These are phyloP conservation scores for Peronosclerospora sorghi DNA, from an alignment of 352 stramenopile species.

Conservation along the genomic window DNA sequence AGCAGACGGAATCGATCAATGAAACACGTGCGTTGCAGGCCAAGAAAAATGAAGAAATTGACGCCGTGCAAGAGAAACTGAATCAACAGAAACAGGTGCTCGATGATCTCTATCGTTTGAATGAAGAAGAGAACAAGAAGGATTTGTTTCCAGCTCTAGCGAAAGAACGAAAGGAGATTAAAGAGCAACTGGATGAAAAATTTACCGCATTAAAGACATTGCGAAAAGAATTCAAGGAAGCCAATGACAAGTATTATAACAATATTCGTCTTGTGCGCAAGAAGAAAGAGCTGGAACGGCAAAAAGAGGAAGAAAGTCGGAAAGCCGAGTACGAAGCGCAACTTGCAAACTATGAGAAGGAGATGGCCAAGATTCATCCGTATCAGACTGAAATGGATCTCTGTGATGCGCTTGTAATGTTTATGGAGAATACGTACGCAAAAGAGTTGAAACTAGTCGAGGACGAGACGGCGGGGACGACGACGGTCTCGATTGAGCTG, in stretches of 20 bases:
- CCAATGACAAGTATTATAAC: slow-evolving; percentile 92
- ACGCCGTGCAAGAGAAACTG: slow-evolving; percentile 88
- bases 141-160: slow-evolving; percentile 73
- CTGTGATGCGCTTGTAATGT: slow-evolving; percentile 89
- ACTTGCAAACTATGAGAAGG: slow-evolving; percentile 93
- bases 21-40: slow-evolving; percentile 54
- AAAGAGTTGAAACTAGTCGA: slow-evolving; percentile 67
- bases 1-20: slow-evolving; percentile 72
- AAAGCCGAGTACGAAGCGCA: slow-evolving; percentile 89
- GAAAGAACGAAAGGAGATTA: slow-evolving; percentile 85
- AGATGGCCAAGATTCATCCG: slow-evolving; percentile 92
- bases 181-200: slow-evolving; percentile 87
- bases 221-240: slow-evolving; percentile 82
- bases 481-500: slow-evolving; percentile 57
- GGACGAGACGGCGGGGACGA: slow-evolving; percentile 26
- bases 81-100: slow-evolving; percentile 80
- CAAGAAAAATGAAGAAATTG: slow-evolving; percentile 93
- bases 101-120: slow-evolving; percentile 84
- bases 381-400: slow-evolving; percentile 95
- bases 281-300: slow-evolving; percentile 75
- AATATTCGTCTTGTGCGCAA: slow-evolving; percentile 81
- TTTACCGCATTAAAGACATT: slow-evolving; percentile 82
- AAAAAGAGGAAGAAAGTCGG: slow-evolving; percentile 71
- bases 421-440: slow-evolving; percentile 87
- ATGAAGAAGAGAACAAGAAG: slow-evolving; percentile 83